phyloP scores from a whole-genome alignment of 2,329 filamentous ascomycete genomes.

The Claviceps purpurea region DNA sequence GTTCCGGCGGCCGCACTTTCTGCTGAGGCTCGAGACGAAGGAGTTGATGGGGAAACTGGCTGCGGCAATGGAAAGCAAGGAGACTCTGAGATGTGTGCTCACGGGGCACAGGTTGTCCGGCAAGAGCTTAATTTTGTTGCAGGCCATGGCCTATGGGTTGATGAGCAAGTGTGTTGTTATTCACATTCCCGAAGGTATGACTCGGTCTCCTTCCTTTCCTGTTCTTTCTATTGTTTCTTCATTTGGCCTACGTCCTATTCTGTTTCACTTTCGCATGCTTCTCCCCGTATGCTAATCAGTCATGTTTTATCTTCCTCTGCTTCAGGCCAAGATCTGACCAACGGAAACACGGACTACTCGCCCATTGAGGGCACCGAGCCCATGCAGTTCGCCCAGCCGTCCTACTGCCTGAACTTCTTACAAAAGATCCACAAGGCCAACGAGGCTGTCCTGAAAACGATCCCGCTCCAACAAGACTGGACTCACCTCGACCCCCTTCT shows the following conservation, averaged over 20 bases:
- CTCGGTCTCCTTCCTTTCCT: not conserved
- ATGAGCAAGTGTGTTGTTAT: slow-evolving; percentile 81
- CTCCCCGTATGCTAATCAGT: not conserved
- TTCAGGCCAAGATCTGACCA: slow-evolving; percentile 62
- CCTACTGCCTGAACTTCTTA: slow-evolving; percentile 63
- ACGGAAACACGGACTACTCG: slow-evolving; percentile 68
- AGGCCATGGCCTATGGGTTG: slow-evolving; percentile 70
- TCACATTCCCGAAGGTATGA: slow-evolving; percentile 74
- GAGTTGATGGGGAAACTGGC: slow-evolving; percentile 54
- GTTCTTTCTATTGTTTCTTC: not conserved
- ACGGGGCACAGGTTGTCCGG: slow-evolving; percentile 63
- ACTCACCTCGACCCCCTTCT: slow-evolving; percentile 25
- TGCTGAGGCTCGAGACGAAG: slow-evolving; percentile 68
- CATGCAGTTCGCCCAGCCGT: slow-evolving; percentile 60
- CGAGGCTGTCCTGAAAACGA: slow-evolving; percentile 42
- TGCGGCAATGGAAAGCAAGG: slow-evolving; percentile 35
- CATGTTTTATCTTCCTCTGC: not conserved
- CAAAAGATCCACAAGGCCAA: slow-evolving; percentile 63
- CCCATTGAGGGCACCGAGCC: slow-evolving; percentile 47
- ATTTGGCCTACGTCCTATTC: not conserved
- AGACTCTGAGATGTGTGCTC: slow-evolving; percentile 51
- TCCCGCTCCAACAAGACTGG: slow-evolving; percentile 32
- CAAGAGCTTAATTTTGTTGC: slow-evolving; percentile 76
- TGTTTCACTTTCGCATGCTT: too few relatives aligned
- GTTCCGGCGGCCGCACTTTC: slow-evolving; percentile 67